Base-by-base conservation (phyloP, 129 eudicot genomes). In the Flaveria robusta region DNA sequence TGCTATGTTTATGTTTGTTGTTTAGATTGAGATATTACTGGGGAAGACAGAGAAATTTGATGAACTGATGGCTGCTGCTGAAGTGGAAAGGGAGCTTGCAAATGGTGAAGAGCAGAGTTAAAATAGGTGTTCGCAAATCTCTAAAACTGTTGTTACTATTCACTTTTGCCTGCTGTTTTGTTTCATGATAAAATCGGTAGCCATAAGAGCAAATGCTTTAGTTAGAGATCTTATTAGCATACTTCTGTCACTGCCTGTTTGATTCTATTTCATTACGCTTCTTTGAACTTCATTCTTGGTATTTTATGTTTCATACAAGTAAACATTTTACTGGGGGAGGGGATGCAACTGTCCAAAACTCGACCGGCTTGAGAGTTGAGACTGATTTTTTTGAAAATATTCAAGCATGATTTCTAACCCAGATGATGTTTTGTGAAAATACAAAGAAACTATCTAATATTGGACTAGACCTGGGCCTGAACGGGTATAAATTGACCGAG, bases 31-130 rank as follows among this genome's bases (percentile, higher is more conserved):
- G 81, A 88, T 91, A 69, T 15, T 88, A 78, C 84, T 91, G 59
- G 94, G 88, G 41, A 91, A 88, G 88, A 75, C 87, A 3, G 94
- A 85, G 22, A 86, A 91, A 5, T 88, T 91, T 72, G 94, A 88
- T 75, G 88, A 91, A 66, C 81, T 88, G 72, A 91, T 91, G 91
- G 93, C 87, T 9, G 97, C 93, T 42, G 93, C 93, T n/a, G 90
- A 84, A 14, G 92, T 80, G 82, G 95, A 81, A 86, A 82, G 87
- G 78, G 88, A 72, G 68, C 84, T 77, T 64, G 87, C 79, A 34
- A 85, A 82, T 1, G 87, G 77, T 39, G 96, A 81, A 66, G 88
- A 82, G 1, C 64, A 80, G 75, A 86, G 78, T 34, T 85, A 69
- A 74, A 18, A 3, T 15, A 52, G 66, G 49, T 23, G 5, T 12